Percentiles rank a stretch among this genome's conserved stretches.
Conservation (phyloP, 179 eudicot species). For the Spergularia azorica region DNA sequence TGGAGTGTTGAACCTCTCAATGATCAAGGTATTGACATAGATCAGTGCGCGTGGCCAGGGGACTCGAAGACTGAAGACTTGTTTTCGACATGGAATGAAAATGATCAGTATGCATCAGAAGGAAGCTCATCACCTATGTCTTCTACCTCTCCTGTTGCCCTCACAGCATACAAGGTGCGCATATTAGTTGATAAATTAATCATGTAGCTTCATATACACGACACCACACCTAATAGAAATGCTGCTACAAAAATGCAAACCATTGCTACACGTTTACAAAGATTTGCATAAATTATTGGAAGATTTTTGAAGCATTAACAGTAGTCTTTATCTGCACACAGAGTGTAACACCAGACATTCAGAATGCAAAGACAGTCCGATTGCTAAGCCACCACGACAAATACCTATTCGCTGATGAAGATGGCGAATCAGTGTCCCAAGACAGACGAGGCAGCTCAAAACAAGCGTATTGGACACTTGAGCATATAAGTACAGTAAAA, state of each 20-base stretch:
- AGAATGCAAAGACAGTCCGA: conserved; percentile 53
- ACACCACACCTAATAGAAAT: too few species aligned
- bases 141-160: conserved; percentile 4
- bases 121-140: conserved; percentile 12
- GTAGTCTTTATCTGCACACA: too few species aligned
- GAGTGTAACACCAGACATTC: conserved; percentile 44
- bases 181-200: too few species aligned
- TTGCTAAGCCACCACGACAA: conserved; percentile 51
- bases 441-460: conserved; percentile 34
- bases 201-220: too few species aligned
- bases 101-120: not conserved
- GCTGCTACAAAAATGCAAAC: too few species aligned
- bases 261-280: too few species aligned
- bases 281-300: too few species aligned
- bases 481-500: conserved; percentile 24
- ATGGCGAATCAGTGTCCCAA: conserved; percentile 46
- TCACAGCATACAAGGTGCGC: not conserved
- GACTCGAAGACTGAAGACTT: not conserved
- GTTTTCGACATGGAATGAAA: conserved; percentile 1
- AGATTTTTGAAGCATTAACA: too few species aligned
- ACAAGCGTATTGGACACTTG: conserved; percentile 52
- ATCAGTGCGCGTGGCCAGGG: not conserved
- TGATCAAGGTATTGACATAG: conserved; percentile 12
- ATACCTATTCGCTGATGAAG: conserved; percentile 50
- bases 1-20: conserved; percentile 44